A percentile compares a stretch with the other conserved stretches of the same genome.
Evolutionary conservation across 495 filamentous ascomycete species (phyloP).

Genomic region (Saxispiralis lemnorum): DNA sequence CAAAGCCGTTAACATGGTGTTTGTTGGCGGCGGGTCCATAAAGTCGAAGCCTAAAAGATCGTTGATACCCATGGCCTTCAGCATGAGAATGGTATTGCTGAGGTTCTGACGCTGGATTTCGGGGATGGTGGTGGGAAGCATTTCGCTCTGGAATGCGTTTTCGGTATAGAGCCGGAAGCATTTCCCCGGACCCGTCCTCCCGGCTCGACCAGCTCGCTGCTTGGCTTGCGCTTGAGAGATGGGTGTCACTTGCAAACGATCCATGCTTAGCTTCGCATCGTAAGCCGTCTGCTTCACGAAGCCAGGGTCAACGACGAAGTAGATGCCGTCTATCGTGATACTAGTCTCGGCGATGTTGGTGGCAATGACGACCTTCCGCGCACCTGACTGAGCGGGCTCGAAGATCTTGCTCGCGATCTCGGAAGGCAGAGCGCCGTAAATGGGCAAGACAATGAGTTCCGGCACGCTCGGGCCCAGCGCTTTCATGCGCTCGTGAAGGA

Average conservation of each 20-base stretch:
- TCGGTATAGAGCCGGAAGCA: slow-evolving; percentile 95
- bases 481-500: slow-evolving; percentile 92
- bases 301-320: slow-evolving; percentile 92
- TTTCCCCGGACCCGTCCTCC: slow-evolving; percentile 88
- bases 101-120: slow-evolving; percentile 95
- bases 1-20: slow-evolving; percentile 90
- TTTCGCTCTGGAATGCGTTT: slow-evolving; percentile 86
- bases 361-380: slow-evolving; percentile 88
- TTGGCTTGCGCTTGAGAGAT: slow-evolving; percentile 95
- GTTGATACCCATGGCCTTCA: slow-evolving; percentile 99
- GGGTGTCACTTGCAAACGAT: slow-evolving; percentile 82
- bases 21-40: slow-evolving; percentile 94
- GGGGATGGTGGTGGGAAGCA: slow-evolving; percentile 88
- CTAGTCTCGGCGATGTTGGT: slow-evolving; percentile 98
- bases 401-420: slow-evolving; percentile 93
- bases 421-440: slow-evolving; percentile 80
- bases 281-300: slow-evolving; percentile 97
- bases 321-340: slow-evolving; percentile 92
- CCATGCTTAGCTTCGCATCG: slow-evolving; percentile 95
- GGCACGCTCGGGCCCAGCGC: slow-evolving; percentile 78
- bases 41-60: slow-evolving; percentile 96
- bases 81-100: slow-evolving; percentile 88
- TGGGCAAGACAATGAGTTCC: slow-evolving; percentile 80
- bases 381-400: slow-evolving; percentile 75
- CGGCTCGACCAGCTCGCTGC: slow-evolving; percentile 49